A percentile compares a stretch with the other conserved stretches of the same genome.
These are phyloP conservation scores for Phoenix dactylifera DNA, from an alignment of 176 grass and related monocot species.

Conservation along the genomic window DNA sequence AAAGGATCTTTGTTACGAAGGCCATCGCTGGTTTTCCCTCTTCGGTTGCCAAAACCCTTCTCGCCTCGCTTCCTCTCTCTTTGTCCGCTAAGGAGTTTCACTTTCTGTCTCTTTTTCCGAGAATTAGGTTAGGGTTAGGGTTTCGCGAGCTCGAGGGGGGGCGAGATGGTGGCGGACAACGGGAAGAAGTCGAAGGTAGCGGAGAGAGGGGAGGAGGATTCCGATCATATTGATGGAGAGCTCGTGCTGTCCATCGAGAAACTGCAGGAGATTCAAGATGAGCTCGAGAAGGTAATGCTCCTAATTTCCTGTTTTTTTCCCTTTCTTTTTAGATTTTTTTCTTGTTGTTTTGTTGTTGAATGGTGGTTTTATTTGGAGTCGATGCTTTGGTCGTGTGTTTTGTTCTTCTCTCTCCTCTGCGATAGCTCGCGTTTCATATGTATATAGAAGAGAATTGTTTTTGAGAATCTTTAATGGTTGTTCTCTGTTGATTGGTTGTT, in stretches of 20 bases:
- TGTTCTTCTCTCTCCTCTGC: no score
- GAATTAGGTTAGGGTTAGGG: conserved; percentile 5
- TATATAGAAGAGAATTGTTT: no score
- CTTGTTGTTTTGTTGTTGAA: no score
- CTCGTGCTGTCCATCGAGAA: conserved; percentile 26
- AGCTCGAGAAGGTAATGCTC: conserved; percentile 19
- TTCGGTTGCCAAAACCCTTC: no score
- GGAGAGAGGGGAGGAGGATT: conserved; percentile 7
- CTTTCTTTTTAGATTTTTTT: no score
- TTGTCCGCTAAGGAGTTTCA: background rate
- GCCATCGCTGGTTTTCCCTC: no score
- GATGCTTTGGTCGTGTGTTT: no score
- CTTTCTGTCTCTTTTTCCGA: background rate
- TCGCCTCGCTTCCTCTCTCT: background rate
- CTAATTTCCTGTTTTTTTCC: no score
- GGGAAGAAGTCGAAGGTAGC: conserved; percentile 25
- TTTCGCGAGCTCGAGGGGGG: background rate
- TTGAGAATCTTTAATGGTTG: no score
- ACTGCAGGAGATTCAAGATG: conserved; percentile 28
- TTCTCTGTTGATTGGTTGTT: no score
- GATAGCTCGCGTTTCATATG: no score
- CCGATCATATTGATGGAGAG: conserved; percentile 20
- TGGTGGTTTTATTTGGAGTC: no score
- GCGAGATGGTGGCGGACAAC: conserved; percentile 17
- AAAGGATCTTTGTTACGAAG: background rate